phyloP scores from a whole-genome alignment of 1,284 basidiomycete genomes.

The Trametes hirsuta region DNA sequence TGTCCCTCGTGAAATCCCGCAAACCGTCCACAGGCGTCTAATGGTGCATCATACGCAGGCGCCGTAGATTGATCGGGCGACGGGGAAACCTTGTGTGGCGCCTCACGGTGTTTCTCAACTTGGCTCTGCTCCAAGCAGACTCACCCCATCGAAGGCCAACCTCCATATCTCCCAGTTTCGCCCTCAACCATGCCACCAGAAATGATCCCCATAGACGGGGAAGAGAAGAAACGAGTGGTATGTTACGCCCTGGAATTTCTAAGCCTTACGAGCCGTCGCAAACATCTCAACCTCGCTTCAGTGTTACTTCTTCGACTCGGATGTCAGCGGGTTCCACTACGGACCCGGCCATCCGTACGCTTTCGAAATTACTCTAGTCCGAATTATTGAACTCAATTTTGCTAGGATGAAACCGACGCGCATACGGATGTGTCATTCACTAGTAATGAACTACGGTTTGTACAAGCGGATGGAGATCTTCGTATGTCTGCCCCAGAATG shows the following conservation, averaged over 20 bases:
- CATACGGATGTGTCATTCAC: slow-evolving; percentile 98
- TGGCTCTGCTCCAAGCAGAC: slow-evolving; percentile 11
- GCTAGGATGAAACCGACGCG: slow-evolving; percentile 93
- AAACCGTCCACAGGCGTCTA: not conserved
- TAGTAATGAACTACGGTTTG: slow-evolving; percentile 99
- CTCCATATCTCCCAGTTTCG: not conserved
- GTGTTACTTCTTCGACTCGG: slow-evolving; percentile 99
- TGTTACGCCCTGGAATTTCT: slow-evolving; percentile 21
- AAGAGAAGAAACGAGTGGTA: slow-evolving; percentile 84
- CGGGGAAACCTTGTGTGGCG: slow-evolving; percentile 3
- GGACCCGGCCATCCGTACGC: slow-evolving; percentile 88
- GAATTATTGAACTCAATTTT: slow-evolving; percentile 7
- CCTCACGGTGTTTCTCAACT: slow-evolving; percentile 16
- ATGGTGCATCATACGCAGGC: not conserved
- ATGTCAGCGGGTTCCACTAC: slow-evolving; percentile 98
- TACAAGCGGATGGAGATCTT: slow-evolving; percentile 99
- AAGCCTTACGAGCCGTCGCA: not conserved
- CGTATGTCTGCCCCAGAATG: slow-evolving; percentile 52
- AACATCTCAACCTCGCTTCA: slow-evolving; percentile 35
- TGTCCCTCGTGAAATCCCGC: no score
- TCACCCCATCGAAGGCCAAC: not conserved
- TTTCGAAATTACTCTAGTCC: not conserved
- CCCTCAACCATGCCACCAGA: slow-evolving; percentile 44
- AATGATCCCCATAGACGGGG: slow-evolving; percentile 75
- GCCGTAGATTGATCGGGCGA: slow-evolving; percentile 15